Percentiles rank a stretch among this genome's conserved stretches.
Conservation (phyloP, 2,329 filamentous ascomycete genomes). For the Phialocephala subalpina region DNA sequence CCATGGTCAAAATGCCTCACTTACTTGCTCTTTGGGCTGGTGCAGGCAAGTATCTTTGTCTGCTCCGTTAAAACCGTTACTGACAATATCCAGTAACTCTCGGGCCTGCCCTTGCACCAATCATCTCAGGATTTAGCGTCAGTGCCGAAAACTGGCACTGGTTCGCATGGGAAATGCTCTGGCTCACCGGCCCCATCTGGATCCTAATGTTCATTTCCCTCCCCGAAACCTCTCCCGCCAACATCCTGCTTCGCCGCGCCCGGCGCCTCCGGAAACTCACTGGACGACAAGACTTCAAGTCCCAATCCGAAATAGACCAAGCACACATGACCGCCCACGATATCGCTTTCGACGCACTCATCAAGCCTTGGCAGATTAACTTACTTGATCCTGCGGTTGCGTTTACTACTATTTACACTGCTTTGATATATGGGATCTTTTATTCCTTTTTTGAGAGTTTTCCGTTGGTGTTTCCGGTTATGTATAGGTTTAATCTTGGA, state of each 20-base stretch:
- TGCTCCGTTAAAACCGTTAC: not conserved
- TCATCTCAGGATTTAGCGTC: conserved; percentile 65
- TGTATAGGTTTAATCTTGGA: conserved; percentile 65
- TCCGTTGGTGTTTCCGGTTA: conserved; percentile 64
- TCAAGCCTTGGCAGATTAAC: conserved; percentile 65
- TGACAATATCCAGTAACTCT: not conserved
- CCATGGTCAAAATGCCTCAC: not conserved
- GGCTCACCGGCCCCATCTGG: conserved; percentile 63
- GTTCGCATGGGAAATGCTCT: conserved; percentile 68
- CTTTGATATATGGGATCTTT: conserved; percentile 66
- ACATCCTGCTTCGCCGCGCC: conserved; percentile 67
- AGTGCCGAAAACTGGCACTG: conserved; percentile 64
- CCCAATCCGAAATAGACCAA: conserved; percentile 68
- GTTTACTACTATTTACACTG: conserved; percentile 66
- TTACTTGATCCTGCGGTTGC: conserved; percentile 66
- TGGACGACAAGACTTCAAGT: conserved; percentile 59
- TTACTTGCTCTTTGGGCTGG: not conserved
- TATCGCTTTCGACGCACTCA: conserved; percentile 60
- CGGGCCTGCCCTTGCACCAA: conserved; percentile 63
- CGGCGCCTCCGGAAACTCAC: conserved; percentile 64
- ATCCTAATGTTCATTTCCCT: conserved; percentile 65
- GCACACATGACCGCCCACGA: conserved; percentile 53
- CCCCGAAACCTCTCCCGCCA: conserved; percentile 65
- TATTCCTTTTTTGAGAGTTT: conserved; percentile 70
- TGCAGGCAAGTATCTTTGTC: not conserved